Conservation (phyloP, 176 grass and related monocot genomes). For the Musa troglodytarum region DNA sequence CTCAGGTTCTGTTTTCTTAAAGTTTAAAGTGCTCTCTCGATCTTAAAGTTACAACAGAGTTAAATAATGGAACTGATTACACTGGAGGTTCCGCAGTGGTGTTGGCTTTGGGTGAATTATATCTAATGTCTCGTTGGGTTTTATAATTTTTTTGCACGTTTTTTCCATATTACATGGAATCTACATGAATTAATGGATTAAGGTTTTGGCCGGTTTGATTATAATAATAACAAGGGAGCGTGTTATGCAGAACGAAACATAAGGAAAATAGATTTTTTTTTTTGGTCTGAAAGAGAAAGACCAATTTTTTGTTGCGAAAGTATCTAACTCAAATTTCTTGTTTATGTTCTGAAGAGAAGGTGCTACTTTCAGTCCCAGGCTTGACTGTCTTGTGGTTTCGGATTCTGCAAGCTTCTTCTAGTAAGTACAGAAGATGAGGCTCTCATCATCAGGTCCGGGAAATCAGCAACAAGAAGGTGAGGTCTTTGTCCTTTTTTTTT, state of each 20-base stretch:
- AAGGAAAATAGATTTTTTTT: neutral
- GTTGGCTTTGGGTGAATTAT: neutral
- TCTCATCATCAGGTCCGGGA: neutral
- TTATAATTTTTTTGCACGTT: neutral
- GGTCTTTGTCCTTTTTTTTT: neutral
- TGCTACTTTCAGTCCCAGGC: neutral
- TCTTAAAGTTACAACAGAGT: neutral
- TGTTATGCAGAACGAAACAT: neutral
- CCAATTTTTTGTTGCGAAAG: neutral
- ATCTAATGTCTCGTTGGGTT: neutral
- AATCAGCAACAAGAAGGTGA: slow-evolving; percentile 16
- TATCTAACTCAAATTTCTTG: neutral
- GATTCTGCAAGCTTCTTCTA: neutral
- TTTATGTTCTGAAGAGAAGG: neutral
- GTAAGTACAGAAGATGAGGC: slow-evolving; percentile 1
- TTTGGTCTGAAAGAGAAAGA: neutral
- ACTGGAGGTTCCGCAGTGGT: neutral
- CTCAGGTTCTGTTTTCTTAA: neutral
- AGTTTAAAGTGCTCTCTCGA: neutral
- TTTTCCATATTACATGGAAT: neutral
- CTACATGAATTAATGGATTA: neutral
- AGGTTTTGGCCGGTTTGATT: neutral
- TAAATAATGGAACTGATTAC: neutral
- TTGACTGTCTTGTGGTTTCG: slow-evolving; percentile 1
- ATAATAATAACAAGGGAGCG: neutral